These are phyloP conservation scores for Yamadazyma friedrichii DNA, from an alignment of 1,139 yeast species.

Conservation along the genomic window DNA sequence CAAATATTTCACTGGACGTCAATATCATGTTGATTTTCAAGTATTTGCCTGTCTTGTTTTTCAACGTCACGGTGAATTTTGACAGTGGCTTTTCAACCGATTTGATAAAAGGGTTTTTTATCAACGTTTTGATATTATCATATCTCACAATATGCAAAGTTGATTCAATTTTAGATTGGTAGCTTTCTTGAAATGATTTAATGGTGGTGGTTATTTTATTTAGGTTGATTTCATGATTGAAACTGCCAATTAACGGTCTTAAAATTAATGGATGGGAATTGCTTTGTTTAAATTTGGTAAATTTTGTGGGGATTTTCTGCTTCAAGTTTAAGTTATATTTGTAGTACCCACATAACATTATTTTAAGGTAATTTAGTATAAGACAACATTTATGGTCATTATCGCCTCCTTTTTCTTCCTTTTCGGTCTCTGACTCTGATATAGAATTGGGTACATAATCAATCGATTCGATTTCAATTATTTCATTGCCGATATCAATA, in stretches of 20 bases:
- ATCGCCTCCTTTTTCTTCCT: slow-evolving; percentile 33
- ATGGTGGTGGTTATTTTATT: slow-evolving; percentile 43
- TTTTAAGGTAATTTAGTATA: slow-evolving; percentile 50
- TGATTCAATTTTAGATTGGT: slow-evolving; percentile 20
- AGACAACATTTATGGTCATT: slow-evolving; percentile 50
- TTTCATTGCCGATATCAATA: slow-evolving; percentile 64
- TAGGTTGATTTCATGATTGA: slow-evolving; percentile 58
- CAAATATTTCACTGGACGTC: slow-evolving; percentile 43
- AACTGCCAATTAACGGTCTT: slow-evolving; percentile 68
- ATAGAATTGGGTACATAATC: slow-evolving; percentile 21
- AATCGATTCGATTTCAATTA: slow-evolving; percentile 68
- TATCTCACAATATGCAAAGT: slow-evolving; percentile 24
- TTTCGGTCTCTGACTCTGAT: slow-evolving; percentile 38
- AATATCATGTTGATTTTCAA: slow-evolving; percentile 31
- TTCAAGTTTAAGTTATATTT: slow-evolving; percentile 48
- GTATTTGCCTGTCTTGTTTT: slow-evolving; percentile 14
- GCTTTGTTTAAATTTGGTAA: slow-evolving; percentile 51
- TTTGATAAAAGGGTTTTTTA: slow-evolving; percentile 38
- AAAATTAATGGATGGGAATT: slow-evolving; percentile 52
- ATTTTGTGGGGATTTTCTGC: slow-evolving; percentile 47
- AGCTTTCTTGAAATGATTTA: slow-evolving; percentile 22
- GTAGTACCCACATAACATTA: slow-evolving; percentile 63
- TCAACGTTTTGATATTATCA: slow-evolving; percentile 20
- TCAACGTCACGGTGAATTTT: slow-evolving; percentile 16
- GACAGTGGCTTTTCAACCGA: slow-evolving; percentile 39